Evolutionary conservation across 1,284 basidiomycete genomes (phyloP).

Genomic region (Ustilago loliicola): DNA sequence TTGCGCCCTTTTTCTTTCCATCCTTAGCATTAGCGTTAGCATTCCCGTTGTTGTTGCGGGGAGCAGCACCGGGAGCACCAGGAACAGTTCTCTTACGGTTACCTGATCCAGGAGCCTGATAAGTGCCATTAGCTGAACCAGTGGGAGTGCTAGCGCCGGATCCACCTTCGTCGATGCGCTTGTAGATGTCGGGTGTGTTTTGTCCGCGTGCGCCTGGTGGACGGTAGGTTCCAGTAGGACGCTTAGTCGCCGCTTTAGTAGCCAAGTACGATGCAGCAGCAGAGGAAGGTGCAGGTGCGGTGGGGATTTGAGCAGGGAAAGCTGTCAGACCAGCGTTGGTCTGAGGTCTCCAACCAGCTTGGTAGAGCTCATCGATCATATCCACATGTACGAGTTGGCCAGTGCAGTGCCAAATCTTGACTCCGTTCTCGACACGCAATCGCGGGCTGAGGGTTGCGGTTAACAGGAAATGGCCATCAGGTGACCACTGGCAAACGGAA

Average conservation of each 20-base stretch:
- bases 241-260: conserved; percentile 57
- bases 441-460: conserved; percentile 94
- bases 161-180: conserved; percentile 84
- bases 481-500: conserved; percentile 93
- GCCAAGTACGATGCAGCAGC: conserved; percentile 73
- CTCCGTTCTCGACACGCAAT: conserved; percentile 94
- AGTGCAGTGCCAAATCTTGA: conserved; percentile 94
- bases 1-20: conserved; percentile 47
- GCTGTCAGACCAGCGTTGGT: conserved; percentile 77
- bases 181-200: conserved; percentile 85
- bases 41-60: conserved; percentile 18
- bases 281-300: conserved; percentile 79
- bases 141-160: conserved; percentile 47
- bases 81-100: conserved; percentile 54
- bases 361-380: conserved; percentile 85
- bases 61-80: conserved; percentile 51
- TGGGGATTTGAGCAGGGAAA: conserved; percentile 82
- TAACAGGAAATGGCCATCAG: conserved; percentile 90
- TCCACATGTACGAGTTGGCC: conserved; percentile 87
- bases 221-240: conserved; percentile 70
- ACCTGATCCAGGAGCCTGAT: conserved; percentile 51
- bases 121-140: conserved; percentile 44
- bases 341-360: conserved; percentile 84
- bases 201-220: conserved; percentile 81
- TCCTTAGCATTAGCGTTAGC: conserved; percentile 12